phyloP scores from a whole-genome alignment of 2,329 filamentous ascomycete species.

The Phyllosticta ampelicida region DNA sequence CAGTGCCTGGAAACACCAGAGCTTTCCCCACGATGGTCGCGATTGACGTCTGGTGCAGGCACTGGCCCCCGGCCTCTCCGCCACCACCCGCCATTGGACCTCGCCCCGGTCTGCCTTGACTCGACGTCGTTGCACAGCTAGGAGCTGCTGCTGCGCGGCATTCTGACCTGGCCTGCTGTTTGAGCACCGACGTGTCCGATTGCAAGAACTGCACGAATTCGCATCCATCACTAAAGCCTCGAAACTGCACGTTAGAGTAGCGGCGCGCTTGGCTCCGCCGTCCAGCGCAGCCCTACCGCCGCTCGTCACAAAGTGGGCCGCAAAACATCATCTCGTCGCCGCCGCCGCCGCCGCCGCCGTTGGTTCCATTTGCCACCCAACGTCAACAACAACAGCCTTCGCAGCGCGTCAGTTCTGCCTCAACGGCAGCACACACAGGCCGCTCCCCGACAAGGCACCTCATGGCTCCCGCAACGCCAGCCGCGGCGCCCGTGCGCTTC shows the following conservation, averaged over 20 bases:
- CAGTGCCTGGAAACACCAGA: neutral
- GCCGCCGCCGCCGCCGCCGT: neutral
- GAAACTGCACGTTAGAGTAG: neutral
- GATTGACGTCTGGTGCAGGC: neutral
- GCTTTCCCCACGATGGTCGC: neutral
- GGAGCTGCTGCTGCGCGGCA: neutral
- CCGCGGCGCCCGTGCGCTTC: slow-evolving; percentile 26
- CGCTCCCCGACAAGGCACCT: neutral
- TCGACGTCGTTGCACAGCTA: neutral
- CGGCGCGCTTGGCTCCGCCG: neutral
- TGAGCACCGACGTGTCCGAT: neutral
- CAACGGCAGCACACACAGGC: neutral
- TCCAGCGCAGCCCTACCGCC: neutral
- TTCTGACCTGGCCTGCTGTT: neutral
- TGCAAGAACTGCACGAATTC: no score
- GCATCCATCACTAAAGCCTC: neutral
- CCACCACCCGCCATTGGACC: neutral
- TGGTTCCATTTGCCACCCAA: neutral
- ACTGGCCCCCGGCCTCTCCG: neutral
- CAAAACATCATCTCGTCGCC: neutral
- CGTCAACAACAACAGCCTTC: neutral
- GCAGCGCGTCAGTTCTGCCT: neutral
- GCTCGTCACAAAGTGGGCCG: neutral
- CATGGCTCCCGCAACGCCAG: slow-evolving; percentile 12
- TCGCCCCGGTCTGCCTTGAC: neutral